Conservation (phyloP, 164 flowering plant species). For the Vitis labrusca region DNA sequence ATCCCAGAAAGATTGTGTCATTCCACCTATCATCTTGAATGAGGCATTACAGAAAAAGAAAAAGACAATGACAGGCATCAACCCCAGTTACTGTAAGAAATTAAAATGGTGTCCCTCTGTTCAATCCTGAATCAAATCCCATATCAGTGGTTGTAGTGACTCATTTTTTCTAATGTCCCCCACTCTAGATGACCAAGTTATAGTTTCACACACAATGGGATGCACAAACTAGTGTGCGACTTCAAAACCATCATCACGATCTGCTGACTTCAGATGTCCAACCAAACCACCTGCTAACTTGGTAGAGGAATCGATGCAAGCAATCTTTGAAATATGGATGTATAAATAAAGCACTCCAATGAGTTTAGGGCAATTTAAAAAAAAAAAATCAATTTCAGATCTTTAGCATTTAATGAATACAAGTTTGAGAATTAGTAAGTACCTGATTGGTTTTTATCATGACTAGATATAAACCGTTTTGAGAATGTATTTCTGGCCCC, state of each 20-base stretch:
- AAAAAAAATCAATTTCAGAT: background rate
- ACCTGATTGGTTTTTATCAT: background rate
- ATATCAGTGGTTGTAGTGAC: too few species aligned
- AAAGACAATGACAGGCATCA: too few species aligned
- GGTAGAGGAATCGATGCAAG: background rate
- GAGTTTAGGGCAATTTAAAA: background rate
- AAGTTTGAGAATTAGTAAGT: background rate
- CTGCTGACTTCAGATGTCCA: background rate
- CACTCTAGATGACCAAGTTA: too few species aligned
- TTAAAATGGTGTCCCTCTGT: too few species aligned
- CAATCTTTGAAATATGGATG: background rate
- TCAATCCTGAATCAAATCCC: too few species aligned
- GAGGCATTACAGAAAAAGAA: too few species aligned
- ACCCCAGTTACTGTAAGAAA: too few species aligned
- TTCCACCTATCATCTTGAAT: too few species aligned
- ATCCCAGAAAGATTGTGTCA: too few species aligned
- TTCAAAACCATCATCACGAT: background rate
- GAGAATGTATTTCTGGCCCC: too few species aligned
- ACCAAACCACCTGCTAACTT: background rate
- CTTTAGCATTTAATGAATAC: background rate
- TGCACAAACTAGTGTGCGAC: background rate
- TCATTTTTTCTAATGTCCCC: background rate
- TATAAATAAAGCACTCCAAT: background rate
- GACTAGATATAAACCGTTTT: too few species aligned
- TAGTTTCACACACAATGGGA: too few species aligned